A percentile compares a stretch with the other conserved stretches of the same genome.
phyloP scores from a whole-genome alignment of 345 rosid genomes.

The Ceriops decandra region DNA sequence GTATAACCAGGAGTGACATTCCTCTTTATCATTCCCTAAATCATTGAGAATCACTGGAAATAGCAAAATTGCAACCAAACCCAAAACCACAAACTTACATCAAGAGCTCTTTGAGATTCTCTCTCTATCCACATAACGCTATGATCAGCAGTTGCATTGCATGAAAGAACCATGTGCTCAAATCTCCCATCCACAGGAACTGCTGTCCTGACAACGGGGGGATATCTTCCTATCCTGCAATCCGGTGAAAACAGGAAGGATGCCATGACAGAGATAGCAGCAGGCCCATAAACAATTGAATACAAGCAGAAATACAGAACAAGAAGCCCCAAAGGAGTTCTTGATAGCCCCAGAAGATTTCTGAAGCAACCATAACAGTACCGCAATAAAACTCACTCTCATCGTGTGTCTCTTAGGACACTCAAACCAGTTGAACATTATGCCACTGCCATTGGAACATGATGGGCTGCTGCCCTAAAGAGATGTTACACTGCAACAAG shows the following conservation, averaged over 20 bases:
- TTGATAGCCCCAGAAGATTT: neutral
- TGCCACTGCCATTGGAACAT: neutral
- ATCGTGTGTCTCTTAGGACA: too few relatives aligned
- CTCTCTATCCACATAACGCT: constrained; percentile 82
- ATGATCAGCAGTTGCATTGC: constrained; percentile 86
- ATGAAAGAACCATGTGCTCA: constrained; percentile 83
- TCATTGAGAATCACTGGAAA: too few relatives aligned
- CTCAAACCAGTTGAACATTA: too few relatives aligned
- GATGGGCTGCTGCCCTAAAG: neutral
- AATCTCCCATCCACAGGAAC: constrained; percentile 98
- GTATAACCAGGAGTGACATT: too few relatives aligned
- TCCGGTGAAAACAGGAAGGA: constrained; percentile 3
- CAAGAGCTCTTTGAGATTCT: constrained; percentile 80
- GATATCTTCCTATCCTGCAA: constrained; percentile 79
- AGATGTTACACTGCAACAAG: neutral
- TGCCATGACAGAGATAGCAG: neutral
- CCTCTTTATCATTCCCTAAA: too few relatives aligned
- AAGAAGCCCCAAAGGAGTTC: neutral
- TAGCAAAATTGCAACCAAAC: neutral
- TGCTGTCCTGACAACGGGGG: constrained; percentile 93
- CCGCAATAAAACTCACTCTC: too few relatives aligned
- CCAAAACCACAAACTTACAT: constrained; percentile 43
- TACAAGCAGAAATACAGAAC: neutral
- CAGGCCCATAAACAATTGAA: neutral
- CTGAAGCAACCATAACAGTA: too few relatives aligned